Base-by-base conservation (phyloP, 371 early-diverging fungal species). In the Mucor plumbeus region DNA sequence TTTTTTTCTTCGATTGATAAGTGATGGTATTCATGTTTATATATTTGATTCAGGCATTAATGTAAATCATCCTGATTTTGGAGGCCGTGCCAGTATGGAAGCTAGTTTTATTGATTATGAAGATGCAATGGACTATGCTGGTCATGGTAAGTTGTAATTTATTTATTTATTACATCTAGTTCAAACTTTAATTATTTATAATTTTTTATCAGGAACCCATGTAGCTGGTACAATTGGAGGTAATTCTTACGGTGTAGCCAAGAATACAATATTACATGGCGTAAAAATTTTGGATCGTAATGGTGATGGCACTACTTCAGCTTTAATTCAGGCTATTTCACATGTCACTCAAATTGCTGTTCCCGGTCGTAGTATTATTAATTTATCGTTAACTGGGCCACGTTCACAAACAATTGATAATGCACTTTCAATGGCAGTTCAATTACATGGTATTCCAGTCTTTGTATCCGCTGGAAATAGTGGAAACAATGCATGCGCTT, bases 11-110 rank as follows among this genome's bases (percentile, higher is more conserved):
- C 26, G 3, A 26, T 26, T 26, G 26, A 26, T 26, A 26, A 81
- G 93, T 5, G 68, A 70, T 34, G 91, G 86, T 6, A 84, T 91
- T 33, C 84, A 81, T 55, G 91, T 88, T 1, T 91, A 89, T 74
- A 83, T 94, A 0, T 68, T 94, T 40, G 95, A 94, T 70, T 90
- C 94, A 7, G 95, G 95, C 33, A 84, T 93, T 44, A 71, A 87
- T 73, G 74, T 83, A 34, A 69, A 68, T 4, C 95, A 96, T 77
- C 77, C 75, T 19, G 97, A 98, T 61, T 92, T 98, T 67, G 83
- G 81, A 58, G 94, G 92, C 13, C 89, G 95, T 71, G 98, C 95
- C 39, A 71, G 63, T 48, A 80, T 79, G 71, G 95, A 92, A 26
- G 84, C 82, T 39, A 91, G 85, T 53, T 88, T 88, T 68, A 75